Evolutionary conservation across 2,329 filamentous ascomycete species (phyloP), one percentile per base, ranked within the genome.

Genomic region (Onygenales sp.): DNA sequence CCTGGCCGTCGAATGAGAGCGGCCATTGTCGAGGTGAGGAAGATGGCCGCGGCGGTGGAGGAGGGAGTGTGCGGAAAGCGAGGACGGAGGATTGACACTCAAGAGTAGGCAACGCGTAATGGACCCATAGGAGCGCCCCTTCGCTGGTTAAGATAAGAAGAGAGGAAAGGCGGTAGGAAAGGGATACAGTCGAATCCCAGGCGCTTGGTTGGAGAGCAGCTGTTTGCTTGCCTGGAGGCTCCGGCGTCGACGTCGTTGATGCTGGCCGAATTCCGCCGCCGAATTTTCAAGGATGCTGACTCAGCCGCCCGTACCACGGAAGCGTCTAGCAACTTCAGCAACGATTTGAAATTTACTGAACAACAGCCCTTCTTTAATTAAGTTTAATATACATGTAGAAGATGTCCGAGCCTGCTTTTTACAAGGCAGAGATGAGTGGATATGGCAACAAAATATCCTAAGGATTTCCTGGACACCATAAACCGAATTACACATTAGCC

Each of bases 1-100:
- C 81, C 80, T 68, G 84, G 79, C 69, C 82, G 81, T 68, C 83
- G 80, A 61, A 86, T 73, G 64, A 84, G 74, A 63, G 81, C 80
- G 68, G 82, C 83, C 84, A 87, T 87, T 70, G 67, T 75, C 71
- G 67, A 68, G 63, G 21, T 63, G 63, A 60, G 58, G 56, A 58
- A 59, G 56, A 65, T 27, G 64, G 65, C 66, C 63, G 33, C 11
- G 14, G 13, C 57, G 57, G 54, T 54, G 58, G 62, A 57, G 56
- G 61, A 55, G 55, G 59, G 54, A 58, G 59, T 49, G 39, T 37
- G 42, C 42, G 44, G 53, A 54, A 49, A 50, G 50, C 58, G 57
- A 59, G 42, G 56, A 27, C 21, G 60, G 59, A 61, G 60, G 60
- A 57, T 54, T 56, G 43, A 53, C 31, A 39, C 43, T 62, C 51